phyloP scores from a whole-genome alignment of 2,329 filamentous ascomycete species.

The Didymella segeticola region DNA sequence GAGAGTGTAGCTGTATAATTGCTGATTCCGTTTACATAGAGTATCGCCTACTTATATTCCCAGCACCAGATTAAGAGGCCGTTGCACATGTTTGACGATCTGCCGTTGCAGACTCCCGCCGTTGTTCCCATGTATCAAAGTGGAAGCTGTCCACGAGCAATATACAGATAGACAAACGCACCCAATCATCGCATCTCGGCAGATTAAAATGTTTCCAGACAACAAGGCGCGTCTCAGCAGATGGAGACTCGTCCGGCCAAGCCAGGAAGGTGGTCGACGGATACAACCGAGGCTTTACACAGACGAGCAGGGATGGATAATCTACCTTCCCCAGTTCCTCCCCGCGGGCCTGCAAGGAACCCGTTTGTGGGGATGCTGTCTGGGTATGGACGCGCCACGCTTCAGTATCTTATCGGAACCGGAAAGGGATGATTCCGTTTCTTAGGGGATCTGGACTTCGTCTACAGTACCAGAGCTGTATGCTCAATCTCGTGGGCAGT shows the following conservation, averaged over 20 bases:
- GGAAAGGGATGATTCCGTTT: no score
- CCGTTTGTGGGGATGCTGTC: no score
- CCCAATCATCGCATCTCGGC: not conserved
- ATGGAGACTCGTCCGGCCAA: not conserved
- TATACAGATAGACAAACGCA: not conserved
- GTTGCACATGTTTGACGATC: not conserved
- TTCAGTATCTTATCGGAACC: no score
- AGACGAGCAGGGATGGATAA: no score
- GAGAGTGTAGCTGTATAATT: not conserved
- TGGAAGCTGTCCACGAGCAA: not conserved
- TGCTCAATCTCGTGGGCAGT: no score
- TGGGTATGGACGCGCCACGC: no score
- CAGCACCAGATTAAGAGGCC: not conserved
- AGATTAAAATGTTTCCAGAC: not conserved
- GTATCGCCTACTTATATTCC: not conserved
- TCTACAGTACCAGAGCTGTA: no score
- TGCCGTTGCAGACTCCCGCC: constrained; percentile 1
- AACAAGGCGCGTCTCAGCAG: not conserved
- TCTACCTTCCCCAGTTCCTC: no score
- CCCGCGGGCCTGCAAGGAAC: no score
- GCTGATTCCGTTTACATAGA: not conserved
- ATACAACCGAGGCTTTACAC: constrained; percentile 2
- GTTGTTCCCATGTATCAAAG: not conserved
- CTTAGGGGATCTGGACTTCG: no score
- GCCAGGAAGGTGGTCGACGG: not conserved